A percentile compares a stretch with the other conserved stretches of the same genome.
These are phyloP conservation scores for Aethionema arabicum DNA, from an alignment of 345 rosid species.

Conservation along the genomic window DNA sequence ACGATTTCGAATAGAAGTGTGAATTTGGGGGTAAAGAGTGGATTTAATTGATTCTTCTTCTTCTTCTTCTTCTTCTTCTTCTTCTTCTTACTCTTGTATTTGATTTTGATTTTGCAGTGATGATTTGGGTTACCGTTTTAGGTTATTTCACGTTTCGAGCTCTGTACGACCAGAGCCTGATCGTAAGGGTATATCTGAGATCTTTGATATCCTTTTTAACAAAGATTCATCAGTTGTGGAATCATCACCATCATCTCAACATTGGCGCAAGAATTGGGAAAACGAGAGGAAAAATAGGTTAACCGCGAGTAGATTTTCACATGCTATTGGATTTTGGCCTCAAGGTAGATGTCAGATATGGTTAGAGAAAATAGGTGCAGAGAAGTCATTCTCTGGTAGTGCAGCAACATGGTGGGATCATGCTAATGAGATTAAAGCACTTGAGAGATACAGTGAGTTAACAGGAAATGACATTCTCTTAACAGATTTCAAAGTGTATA, in stretches of 20 bases:
- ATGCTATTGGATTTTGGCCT: slow-evolving; percentile 69
- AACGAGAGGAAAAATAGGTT: slow-evolving; percentile 40
- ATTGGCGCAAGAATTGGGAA: slow-evolving; percentile 57
- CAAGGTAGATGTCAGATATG: slow-evolving; percentile 63
- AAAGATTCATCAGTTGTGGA: neutral
- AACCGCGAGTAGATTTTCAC: slow-evolving; percentile 73
- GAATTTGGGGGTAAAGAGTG: neutral
- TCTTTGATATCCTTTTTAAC: slow-evolving; percentile 11
- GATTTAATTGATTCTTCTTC: neutral
- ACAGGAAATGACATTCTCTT: slow-evolving; percentile 46
- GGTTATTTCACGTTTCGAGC: slow-evolving; percentile 26
- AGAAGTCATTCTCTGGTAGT: slow-evolving; percentile 27
- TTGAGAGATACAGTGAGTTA: slow-evolving; percentile 50
- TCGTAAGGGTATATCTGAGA: slow-evolving; percentile 21
- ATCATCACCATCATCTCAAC: slow-evolving; percentile 22
- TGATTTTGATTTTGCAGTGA: slow-evolving; percentile 8
- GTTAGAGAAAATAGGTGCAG: slow-evolving; percentile 69
- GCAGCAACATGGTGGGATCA: slow-evolving; percentile 32
- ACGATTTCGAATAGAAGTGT: neutral
- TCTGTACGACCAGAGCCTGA: slow-evolving; percentile 15
- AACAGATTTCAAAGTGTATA: slow-evolving; percentile 41
- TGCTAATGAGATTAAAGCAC: slow-evolving; percentile 50
- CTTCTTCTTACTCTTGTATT: neutral
- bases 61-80: neutral
- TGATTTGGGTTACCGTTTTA: slow-evolving; percentile 27